Evolutionary conservation across 106 monocot species (phyloP).

Genomic region (Acorus gramineus): DNA sequence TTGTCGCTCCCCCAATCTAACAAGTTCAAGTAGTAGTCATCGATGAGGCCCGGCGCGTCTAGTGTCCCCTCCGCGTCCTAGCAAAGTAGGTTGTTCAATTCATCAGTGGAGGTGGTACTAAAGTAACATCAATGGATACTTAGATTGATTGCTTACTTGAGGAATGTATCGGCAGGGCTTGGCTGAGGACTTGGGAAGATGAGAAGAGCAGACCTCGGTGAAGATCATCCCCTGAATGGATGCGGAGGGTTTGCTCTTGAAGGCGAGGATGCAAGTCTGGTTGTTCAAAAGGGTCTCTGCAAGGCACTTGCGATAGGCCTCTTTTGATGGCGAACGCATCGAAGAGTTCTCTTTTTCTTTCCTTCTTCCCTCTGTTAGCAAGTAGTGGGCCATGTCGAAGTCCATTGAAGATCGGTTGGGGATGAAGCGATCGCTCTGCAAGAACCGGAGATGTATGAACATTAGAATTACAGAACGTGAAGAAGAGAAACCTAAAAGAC

Average conservation of each 20-base stretch:
- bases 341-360: no score
- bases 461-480: background rate
- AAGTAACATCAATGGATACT: background rate
- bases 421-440: conserved; percentile 56
- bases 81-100: no score
- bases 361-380: no score
- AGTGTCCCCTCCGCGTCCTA: conserved; percentile 45
- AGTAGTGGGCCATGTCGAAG: no score
- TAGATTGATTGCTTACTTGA: conserved; percentile 18
- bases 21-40: conserved; percentile 51
- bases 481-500: background rate
- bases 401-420: conserved; percentile 57
- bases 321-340: conserved; percentile 34
- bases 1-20: conserved; percentile 56
- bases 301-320: conserved; percentile 38
- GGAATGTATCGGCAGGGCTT: conserved; percentile 51
- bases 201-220: conserved; percentile 10
- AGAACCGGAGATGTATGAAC: background rate
- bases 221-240: conserved; percentile 6
- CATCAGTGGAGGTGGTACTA: no score
- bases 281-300: conserved; percentile 29
- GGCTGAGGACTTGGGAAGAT: conserved; percentile 17
- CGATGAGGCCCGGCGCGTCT: conserved; percentile 43
- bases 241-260: conserved; percentile 29
- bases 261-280: conserved; percentile 38